Evolutionary conservation across 495 filamentous ascomycete species (phyloP).

Genomic region (Daldinia loculata): DNA sequence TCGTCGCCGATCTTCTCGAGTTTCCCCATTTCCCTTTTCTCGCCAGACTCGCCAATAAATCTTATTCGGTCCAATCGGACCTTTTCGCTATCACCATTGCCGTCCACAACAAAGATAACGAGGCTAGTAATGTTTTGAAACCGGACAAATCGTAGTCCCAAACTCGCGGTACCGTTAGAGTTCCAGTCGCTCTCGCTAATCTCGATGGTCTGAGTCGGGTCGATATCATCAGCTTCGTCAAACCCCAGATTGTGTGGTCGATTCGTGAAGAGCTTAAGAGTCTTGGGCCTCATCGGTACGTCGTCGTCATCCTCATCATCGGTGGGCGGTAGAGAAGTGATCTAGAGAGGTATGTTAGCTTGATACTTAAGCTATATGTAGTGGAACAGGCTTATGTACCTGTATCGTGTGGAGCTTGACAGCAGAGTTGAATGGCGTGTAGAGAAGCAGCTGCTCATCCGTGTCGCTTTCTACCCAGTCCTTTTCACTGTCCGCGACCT

Average conservation of each 20-base stretch:
- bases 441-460: constrained; percentile 98
- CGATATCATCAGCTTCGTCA: constrained; percentile 89
- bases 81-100: constrained; percentile 86
- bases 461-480: constrained; percentile 99
- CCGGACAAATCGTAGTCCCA: constrained; percentile 91
- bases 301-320: constrained; percentile 73
- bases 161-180: constrained; percentile 82
- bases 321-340: constrained; percentile 79
- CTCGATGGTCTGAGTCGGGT: constrained; percentile 77
- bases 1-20: constrained; percentile 94
- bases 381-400: constrained; percentile 45
- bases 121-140: constrained; percentile 91
- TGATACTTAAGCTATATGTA: constrained; percentile 15
- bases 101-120: constrained; percentile 89
- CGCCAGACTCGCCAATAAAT: constrained; percentile 89
- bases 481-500: constrained; percentile 58
- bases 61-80: constrained; percentile 84
- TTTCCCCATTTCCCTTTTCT: constrained; percentile 92
- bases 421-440: constrained; percentile 86
- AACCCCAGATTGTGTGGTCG: constrained; percentile 88
- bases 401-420: constrained; percentile 89
- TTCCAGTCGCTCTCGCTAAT: constrained; percentile 86
- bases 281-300: constrained; percentile 83
- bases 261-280: constrained; percentile 84
- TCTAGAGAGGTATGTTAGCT: constrained; percentile 54